A percentile compares a stretch with the other conserved stretches of the same genome.
These are phyloP conservation scores for Lenwebbia sp. DNA, from an alignment of 345 rosid genomes.

Conservation along the genomic window DNA sequence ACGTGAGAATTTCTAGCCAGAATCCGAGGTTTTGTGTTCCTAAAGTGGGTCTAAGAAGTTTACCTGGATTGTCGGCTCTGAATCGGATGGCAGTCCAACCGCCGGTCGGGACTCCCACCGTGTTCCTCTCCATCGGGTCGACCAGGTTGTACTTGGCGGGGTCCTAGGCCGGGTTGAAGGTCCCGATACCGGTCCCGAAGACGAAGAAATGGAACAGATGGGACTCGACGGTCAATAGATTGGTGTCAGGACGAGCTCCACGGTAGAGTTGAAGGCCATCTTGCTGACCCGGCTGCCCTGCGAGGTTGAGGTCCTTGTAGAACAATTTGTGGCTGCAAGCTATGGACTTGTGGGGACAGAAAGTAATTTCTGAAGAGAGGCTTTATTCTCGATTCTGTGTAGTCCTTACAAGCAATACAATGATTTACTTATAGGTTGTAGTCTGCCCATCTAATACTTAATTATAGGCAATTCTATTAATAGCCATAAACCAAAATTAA, in stretches of 20 bases:
- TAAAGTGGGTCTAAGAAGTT: not conserved
- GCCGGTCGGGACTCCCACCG: conserved; percentile 56
- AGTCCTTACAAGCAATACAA: no score
- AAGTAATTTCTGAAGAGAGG: no score
- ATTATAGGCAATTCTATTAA: no score
- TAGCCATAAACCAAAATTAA: no score
- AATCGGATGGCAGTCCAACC: conserved; percentile 70
- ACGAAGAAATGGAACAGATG: conserved; percentile 73
- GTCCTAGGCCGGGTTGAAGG: conserved; percentile 47
- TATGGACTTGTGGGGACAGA: no score
- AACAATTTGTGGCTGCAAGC: no score
- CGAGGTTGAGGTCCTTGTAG: conserved; percentile 4
- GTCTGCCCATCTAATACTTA: no score
- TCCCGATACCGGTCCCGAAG: conserved; percentile 52
- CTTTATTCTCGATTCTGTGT: no score
- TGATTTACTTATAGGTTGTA: no score
- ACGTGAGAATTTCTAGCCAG: not conserved
- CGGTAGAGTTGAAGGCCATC: conserved; percentile 48
- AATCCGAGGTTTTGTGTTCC: not conserved
- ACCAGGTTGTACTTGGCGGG: conserved; percentile 48
- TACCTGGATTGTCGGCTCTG: conserved; percentile 72
- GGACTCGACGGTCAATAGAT: conserved; percentile 49
- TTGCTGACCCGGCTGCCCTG: conserved; percentile 40
- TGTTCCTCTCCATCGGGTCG: conserved; percentile 63
- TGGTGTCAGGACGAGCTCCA: conserved; percentile 55